Percentiles rank a stretch among this genome's conserved stretches.
phyloP scores from a whole-genome alignment of 2,329 filamentous ascomycete species.

The Capronia epimyces region DNA sequence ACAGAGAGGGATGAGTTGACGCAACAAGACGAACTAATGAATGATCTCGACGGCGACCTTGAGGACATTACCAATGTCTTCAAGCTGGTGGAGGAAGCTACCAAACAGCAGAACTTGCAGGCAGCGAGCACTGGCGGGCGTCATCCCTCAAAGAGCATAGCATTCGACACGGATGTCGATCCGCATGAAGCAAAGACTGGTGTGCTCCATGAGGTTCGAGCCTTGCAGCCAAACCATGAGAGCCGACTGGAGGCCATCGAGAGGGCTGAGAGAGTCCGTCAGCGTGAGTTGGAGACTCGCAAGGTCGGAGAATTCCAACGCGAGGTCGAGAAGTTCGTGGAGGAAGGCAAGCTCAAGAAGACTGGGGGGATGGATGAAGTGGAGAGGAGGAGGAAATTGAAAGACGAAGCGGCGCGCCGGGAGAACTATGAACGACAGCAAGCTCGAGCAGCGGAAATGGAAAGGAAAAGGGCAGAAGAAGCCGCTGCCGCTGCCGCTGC shows the following conservation, averaged over 20 bases:
- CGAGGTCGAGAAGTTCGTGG: constrained; percentile 78
- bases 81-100: constrained; percentile 90
- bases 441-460: constrained; percentile 48
- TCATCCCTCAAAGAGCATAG: constrained; percentile 44
- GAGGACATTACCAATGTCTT: constrained; percentile 94
- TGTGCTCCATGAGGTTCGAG: constrained; percentile 86
- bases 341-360: constrained; percentile 90
- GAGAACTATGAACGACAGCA: constrained; percentile 60
- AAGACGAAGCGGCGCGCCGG: constrained; percentile 77
- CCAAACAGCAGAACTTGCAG: constrained; percentile 88
- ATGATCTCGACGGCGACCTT: constrained; percentile 87
- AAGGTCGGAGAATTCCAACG: constrained; percentile 72
- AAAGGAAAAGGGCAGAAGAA: constrained; percentile 31
- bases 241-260: constrained; percentile 91
- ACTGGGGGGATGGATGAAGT: constrained; percentile 91
- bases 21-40: constrained; percentile 90
- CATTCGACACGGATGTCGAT: constrained; percentile 53
- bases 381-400: constrained; percentile 73
- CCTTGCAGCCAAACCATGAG: constrained; percentile 90
- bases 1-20: constrained; percentile 91
- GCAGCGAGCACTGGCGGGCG: constrained; percentile 34
- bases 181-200: constrained; percentile 81
- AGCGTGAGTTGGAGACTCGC: constrained; percentile 78
- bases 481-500: constrained; percentile 17
- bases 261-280: constrained; percentile 84